Percentiles rank a stretch among this genome's conserved stretches.
These are phyloP conservation scores for Eremomyces bilateralis DNA, from an alignment of 495 filamentous ascomycete species.

Conservation along the genomic window DNA sequence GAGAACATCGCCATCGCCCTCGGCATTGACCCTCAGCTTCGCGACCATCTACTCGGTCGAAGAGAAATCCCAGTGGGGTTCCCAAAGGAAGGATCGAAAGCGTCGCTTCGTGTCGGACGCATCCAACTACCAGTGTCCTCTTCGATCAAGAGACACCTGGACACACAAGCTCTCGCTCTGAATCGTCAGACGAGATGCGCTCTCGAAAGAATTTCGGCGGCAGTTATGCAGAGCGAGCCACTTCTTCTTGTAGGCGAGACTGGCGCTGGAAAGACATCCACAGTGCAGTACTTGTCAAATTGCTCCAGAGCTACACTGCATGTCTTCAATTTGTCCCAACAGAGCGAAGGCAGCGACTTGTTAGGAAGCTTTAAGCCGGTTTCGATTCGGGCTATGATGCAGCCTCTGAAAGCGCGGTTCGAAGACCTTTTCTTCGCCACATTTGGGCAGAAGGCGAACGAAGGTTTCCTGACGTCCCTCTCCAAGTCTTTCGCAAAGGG, in stretches of 20 bases:
- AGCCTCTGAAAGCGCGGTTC: slow-evolving; percentile 85
- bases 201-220: slow-evolving; percentile 26
- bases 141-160: too few species aligned
- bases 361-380: slow-evolving; percentile 92
- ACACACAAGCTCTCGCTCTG: too few species aligned
- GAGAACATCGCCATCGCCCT: slow-evolving; percentile 59
- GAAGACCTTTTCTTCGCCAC: slow-evolving; percentile 70
- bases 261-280: slow-evolving; percentile 91
- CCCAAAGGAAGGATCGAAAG: not conserved
- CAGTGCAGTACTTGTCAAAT: slow-evolving; percentile 78
- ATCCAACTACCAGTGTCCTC: too few species aligned
- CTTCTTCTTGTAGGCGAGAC: slow-evolving; percentile 91
- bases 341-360: slow-evolving; percentile 85
- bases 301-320: slow-evolving; percentile 61
- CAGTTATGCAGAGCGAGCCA: slow-evolving; percentile 66
- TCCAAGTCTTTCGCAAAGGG: slow-evolving; percentile 56
- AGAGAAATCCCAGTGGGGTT: not conserved
- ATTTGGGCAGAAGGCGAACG: slow-evolving; percentile 69
- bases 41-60: slow-evolving; percentile 18
- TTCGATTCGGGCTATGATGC: slow-evolving; percentile 63
- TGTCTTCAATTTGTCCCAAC: slow-evolving; percentile 87
- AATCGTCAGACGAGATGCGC: slow-evolving; percentile 1
- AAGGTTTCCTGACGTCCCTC: slow-evolving; percentile 59
- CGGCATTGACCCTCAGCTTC: slow-evolving; percentile 59
- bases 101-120: too few species aligned